Percentiles rank a stretch among this genome's conserved stretches.
Evolutionary conservation across 1,284 basidiomycete species (phyloP).

Genomic region (Cutaneotrichosporon sp.): DNA sequence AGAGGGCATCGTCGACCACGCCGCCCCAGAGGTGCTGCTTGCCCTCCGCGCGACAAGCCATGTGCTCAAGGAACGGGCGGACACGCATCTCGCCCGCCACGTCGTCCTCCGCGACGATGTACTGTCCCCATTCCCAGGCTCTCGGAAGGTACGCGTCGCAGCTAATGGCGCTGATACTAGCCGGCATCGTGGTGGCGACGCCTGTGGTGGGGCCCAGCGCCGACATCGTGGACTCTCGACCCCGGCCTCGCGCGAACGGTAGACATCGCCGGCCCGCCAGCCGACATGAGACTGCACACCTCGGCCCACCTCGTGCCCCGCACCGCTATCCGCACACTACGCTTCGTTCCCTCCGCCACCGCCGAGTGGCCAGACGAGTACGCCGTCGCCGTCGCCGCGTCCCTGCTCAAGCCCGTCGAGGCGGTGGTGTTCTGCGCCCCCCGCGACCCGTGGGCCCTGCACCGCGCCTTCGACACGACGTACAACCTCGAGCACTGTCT

Average conservation of each 20-base stretch:
- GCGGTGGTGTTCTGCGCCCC: not conserved
- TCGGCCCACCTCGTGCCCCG: not conserved
- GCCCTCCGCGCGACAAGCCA: not conserved
- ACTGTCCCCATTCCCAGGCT: not conserved
- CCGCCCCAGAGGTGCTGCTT: not conserved
- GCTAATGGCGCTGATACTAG: not conserved
- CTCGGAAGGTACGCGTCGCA: not conserved
- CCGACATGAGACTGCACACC: not conserved
- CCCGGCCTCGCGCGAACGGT: not conserved
- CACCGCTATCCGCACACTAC: not conserved
- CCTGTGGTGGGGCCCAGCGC: not conserved
- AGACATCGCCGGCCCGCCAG: not conserved
- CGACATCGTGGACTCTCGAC: not conserved
- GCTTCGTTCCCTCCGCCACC: not conserved
- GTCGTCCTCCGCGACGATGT: not conserved
- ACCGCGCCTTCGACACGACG: conserved; percentile 5
- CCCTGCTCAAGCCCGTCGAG: not conserved
- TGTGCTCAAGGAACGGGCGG: not conserved
- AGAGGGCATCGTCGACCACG: not conserved
- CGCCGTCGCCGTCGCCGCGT: conserved; percentile 2
- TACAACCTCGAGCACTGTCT: conserved; percentile 7
- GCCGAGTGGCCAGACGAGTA: conserved; percentile 5
- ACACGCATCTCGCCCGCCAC: not conserved
- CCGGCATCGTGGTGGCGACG: not conserved
- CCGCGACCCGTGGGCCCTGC: not conserved